These are phyloP conservation scores for Saposhnikovia divaricata DNA, from an alignment of 129 eudicot genomes.

Conservation along the genomic window DNA sequence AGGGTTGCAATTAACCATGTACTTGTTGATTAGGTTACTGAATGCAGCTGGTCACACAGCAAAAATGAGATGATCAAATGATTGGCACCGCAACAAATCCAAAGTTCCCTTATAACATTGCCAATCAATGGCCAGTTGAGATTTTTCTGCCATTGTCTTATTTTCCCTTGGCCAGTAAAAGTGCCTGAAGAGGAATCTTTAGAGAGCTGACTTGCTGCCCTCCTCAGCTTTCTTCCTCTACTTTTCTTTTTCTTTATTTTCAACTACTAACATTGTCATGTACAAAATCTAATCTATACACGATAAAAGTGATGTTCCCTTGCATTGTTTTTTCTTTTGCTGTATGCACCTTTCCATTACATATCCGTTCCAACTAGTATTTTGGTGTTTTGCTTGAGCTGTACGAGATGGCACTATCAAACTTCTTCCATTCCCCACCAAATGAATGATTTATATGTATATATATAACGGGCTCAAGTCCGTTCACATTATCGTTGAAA, in stretches of 20 bases:
- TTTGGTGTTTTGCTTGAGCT: too few relatives aligned
- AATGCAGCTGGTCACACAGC: background rate
- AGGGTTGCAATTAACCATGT: background rate
- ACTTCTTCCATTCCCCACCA: too few relatives aligned
- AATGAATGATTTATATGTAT: too few relatives aligned
- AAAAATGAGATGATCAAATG: background rate
- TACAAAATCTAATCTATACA: background rate
- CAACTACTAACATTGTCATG: background rate
- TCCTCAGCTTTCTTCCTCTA: background rate
- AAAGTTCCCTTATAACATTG: background rate
- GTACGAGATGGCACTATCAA: too few relatives aligned
- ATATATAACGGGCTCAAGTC: too few relatives aligned
- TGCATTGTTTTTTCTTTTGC: background rate
- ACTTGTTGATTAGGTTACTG: background rate
- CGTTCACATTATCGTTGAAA: too few relatives aligned
- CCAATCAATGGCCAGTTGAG: background rate
- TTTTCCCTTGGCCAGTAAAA: background rate
- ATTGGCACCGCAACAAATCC: background rate
- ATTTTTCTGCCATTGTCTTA: background rate
- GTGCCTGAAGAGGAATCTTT: background rate
- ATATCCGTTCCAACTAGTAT: too few relatives aligned
- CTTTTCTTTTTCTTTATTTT: background rate
- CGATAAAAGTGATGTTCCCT: background rate
- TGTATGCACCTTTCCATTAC: too few relatives aligned
- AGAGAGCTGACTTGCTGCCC: background rate